Evolutionary conservation across 2,329 filamentous ascomycete genomes (phyloP).

Genomic region (Ascochyta koolunga): DNA sequence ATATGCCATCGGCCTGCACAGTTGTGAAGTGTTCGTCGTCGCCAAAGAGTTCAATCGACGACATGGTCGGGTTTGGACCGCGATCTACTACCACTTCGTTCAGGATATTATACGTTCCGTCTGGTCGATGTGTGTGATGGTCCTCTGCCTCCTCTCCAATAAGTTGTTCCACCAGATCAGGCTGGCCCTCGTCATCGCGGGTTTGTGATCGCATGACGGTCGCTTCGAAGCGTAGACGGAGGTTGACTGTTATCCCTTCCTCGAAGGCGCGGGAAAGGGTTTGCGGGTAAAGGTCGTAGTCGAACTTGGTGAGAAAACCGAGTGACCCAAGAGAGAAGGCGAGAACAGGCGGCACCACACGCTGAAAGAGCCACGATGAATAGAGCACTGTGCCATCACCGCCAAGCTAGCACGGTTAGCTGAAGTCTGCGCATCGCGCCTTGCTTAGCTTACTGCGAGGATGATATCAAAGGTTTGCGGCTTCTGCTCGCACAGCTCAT

Average conservation of each 20-base stretch:
- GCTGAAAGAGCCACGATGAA: conserved; percentile 95
- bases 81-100: conserved; percentile 97
- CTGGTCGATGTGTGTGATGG: conserved; percentile 81
- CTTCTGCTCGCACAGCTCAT: conserved; percentile 74
- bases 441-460: conserved; percentile 64
- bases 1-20: conserved; percentile 89
- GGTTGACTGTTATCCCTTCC: conserved; percentile 85
- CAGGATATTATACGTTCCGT: conserved; percentile 85
- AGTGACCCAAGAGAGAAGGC: conserved; percentile 91
- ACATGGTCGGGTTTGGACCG: conserved; percentile 94
- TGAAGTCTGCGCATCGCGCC: neutral
- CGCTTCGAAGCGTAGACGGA: conserved; percentile 88
- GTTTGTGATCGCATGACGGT: conserved; percentile 84
- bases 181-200: conserved; percentile 42
- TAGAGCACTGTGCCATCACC: conserved; percentile 98
- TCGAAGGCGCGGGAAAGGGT: conserved; percentile 75
- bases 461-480: conserved; percentile 94
- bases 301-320: conserved; percentile 95
- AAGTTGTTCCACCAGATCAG: conserved; percentile 78
- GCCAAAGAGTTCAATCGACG: conserved; percentile 87
- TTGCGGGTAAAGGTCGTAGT: conserved; percentile 75
- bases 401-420: conserved; percentile 61
- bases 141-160: conserved; percentile 86
- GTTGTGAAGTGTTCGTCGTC: conserved; percentile 96
- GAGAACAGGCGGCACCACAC: conserved; percentile 89